Evolutionary conservation across 2,329 filamentous ascomycete genomes (phyloP), one percentile per base, ranked within the genome.

Genomic region (Pseudopyricularia cyperi): DNA sequence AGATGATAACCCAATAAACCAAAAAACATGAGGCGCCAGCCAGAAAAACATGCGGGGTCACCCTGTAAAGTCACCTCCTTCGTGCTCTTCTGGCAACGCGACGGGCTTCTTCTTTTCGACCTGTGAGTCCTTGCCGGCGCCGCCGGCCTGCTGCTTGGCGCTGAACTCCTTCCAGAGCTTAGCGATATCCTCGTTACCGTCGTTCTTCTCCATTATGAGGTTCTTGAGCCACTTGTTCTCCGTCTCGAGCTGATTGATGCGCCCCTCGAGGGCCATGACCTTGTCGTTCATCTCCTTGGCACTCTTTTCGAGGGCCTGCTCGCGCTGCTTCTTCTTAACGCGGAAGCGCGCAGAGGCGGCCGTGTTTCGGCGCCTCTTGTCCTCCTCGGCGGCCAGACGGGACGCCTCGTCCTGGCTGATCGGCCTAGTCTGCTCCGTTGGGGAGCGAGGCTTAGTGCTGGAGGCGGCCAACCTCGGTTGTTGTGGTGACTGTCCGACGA

Each of bases 281-380:
- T 89, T 89, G 46, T 93, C 86, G 28, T 80, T 80, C 69, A 91
- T 87, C 59, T 94, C 89, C 67, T 89, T 89, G 60, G 88, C 83
- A 3, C 81, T 84, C 62, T 81, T 82, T 67, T 91, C 87, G 51
- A 94, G 80, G 8, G 87, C 85, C 67, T 90, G 86, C 72, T 95
- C 89, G 50, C 89, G 84, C 70, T 93, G 87, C 80, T 95, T 95
- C 83, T 95, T 95, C 81, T 95, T 95, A 65, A 93, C 82, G 54
- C 89, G 85, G 76, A 95, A 95, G 49, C 89, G 85, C 17, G 89
- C 89, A 58, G 84, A 89, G 52, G 89, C 89, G 32, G 89, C 89
- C 2, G 89, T 94, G 70, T 95, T 95, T 57, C 89, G 82, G 54
- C 88, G 82, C 49, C 89, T 84, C 71, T 94, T 94, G 66, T 95